Percentiles rank a stretch among this genome's conserved stretches.
phyloP scores from a whole-genome alignment of 257 asterid genomes.

The Rehmannia glutinosa region DNA sequence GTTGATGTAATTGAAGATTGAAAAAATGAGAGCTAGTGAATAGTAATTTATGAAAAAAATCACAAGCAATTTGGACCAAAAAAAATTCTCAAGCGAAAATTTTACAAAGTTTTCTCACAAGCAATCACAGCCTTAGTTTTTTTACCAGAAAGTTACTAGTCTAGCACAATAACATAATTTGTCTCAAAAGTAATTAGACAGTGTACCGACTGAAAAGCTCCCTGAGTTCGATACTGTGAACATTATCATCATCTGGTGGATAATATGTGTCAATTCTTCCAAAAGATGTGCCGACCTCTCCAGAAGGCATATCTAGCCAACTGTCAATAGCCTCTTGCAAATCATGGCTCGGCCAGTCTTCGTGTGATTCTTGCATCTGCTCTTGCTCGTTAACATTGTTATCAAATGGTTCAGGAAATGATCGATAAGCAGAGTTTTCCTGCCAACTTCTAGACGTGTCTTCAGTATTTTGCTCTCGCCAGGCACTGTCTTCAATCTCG shows the following conservation, averaged over 20 bases:
- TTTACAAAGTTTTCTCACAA: too few species aligned
- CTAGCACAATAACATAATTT: neutral
- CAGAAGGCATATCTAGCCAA: constrained; percentile 65
- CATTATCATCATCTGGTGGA: constrained; percentile 59
- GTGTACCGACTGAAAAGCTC: constrained; percentile 80
- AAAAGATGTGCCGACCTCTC: too few species aligned
- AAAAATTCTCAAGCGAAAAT: too few species aligned
- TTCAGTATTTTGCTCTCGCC: too few species aligned
- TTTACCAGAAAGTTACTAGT: neutral
- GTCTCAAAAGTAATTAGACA: neutral
- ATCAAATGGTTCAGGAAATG: constrained; percentile 30
- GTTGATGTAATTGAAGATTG: too few species aligned
- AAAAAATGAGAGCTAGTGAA: too few species aligned
- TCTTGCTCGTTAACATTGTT: constrained; percentile 35
- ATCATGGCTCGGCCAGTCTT: constrained; percentile 51
- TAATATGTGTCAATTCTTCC: constrained; percentile 39
- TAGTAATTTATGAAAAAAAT: too few species aligned
- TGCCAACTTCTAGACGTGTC: too few species aligned
- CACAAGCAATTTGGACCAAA: too few species aligned
- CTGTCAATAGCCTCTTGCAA: constrained; percentile 60
- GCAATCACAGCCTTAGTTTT: too few species aligned
- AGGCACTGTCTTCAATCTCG: constrained; percentile 32
- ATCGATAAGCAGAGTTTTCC: constrained; percentile 10
- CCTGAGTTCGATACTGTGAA: constrained; percentile 58
- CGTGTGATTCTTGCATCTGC: constrained; percentile 43